Evolutionary conservation across 2,329 filamentous ascomycete species (phyloP).

Genomic region (Paramyrothecium roridum): DNA sequence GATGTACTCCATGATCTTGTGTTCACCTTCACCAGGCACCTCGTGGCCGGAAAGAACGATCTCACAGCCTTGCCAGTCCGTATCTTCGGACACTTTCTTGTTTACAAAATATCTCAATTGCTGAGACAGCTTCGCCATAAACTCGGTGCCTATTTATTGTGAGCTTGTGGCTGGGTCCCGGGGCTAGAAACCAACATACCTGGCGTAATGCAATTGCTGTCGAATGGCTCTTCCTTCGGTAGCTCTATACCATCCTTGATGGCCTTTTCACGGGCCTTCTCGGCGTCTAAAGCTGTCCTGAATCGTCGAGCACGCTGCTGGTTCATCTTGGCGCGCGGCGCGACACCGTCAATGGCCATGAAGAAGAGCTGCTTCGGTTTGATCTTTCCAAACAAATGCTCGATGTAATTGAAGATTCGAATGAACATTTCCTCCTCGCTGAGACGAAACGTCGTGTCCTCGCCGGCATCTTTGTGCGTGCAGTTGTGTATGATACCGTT

Average conservation of each 20-base stretch:
- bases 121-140: slow-evolving; percentile 93
- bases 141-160: slow-evolving; percentile 63
- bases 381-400: slow-evolving; percentile 97
- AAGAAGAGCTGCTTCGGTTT: slow-evolving; percentile 98
- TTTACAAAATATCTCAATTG: slow-evolving; percentile 98
- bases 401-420: slow-evolving; percentile 99
- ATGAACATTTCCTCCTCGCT: slow-evolving; percentile 99
- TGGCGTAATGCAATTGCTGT: slow-evolving; percentile 98
- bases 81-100: slow-evolving; percentile 96
- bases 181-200: slow-evolving; percentile 39
- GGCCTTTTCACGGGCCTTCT: slow-evolving; percentile 88
- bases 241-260: slow-evolving; percentile 85
- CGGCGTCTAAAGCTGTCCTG: slow-evolving; percentile 86
- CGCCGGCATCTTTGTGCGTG: slow-evolving; percentile 87
- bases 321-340: slow-evolving; percentile 98
- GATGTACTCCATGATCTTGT: slow-evolving; percentile 99
- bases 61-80: slow-evolving; percentile 96
- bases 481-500: slow-evolving; percentile 99
- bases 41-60: slow-evolving; percentile 96
- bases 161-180: slow-evolving; percentile 4
- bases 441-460: slow-evolving; percentile 86
- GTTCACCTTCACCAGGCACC: slow-evolving; percentile 95
- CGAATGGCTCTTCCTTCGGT: slow-evolving; percentile 92
- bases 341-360: slow-evolving; percentile 98
- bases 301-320: slow-evolving; percentile 96